Evolutionary conservation across 208 protist species (phyloP), one percentile per base, ranked within the genome.

Genomic region (Zelonia costaricensis): DNA sequence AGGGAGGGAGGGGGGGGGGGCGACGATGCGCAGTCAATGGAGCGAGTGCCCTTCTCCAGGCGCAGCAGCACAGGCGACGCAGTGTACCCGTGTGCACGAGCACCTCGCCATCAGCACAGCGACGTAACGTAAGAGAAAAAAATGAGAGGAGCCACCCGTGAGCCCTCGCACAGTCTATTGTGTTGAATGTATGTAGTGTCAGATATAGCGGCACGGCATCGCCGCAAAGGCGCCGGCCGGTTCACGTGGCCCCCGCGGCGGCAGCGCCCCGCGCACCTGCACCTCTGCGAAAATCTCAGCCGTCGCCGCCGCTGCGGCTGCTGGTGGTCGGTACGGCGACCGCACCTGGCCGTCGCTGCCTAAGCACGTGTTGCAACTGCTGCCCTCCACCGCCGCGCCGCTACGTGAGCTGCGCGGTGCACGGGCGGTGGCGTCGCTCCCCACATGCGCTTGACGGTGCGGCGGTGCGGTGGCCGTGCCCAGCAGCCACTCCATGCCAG

Each of bases 401-500:
- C 33, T 38, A 13, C 7, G 33, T 38, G 33, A 4, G 4, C 33
- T 38, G 33, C 33, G 33, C 4, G 23, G 31, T 13, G 36, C 35
- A 28, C 30, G 30, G 10, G 20, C 18, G 16, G 18, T 42, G 49
- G n/a, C n/a, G n/a, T n/a, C n/a, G n/a, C n/a, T n/a, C n/a, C n/a
- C n/a, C 8, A 4, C 38, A 12, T 3, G 25, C 28, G 8, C 33
- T n/a, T 5, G 20, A 10, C 20, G 20, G 30, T 55, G 31, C 20
- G 18, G 28, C 28, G 25, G 18, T 20, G 20, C 15, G 18, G 28
- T 42, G 8, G 49, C 10, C 15, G 8, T 27, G 10, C 46, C 64
- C 8, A 70, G 48, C 10, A 70, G 55, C 64, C 64, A 63, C 7
- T 62, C 44, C n/a, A 45, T 6, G 18, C 58, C 55, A 13, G 55